Conservation (phyloP, 371 early-diverging fungal genomes). For the Mortierella sp. region DNA sequence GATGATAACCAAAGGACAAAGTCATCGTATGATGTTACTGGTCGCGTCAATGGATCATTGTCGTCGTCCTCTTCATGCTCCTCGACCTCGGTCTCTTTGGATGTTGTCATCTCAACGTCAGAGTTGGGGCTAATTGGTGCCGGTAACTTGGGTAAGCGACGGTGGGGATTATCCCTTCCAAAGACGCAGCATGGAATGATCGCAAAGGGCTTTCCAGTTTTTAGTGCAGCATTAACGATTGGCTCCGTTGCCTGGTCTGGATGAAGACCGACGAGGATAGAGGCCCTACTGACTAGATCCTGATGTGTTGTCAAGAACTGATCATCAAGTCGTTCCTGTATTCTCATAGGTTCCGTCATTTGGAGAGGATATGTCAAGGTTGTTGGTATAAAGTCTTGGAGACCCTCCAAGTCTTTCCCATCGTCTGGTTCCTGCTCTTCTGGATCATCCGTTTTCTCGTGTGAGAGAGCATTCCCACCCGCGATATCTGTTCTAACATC, state of each 20-base stretch:
- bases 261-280: slow-evolving; percentile 65
- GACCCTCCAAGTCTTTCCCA: slow-evolving; percentile 5
- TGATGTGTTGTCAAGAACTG: slow-evolving; percentile 53
- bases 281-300: slow-evolving; percentile 38
- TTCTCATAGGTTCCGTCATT: slow-evolving; percentile 49
- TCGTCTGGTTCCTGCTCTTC: slow-evolving; percentile 32
- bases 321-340: slow-evolving; percentile 58
- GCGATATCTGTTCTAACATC: too few relatives aligned
- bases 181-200: slow-evolving; percentile 74
- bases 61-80: background rate
- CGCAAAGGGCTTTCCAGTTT: slow-evolving; percentile 62
- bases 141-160: slow-evolving; percentile 39
- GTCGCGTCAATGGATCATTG: slow-evolving; percentile 15
- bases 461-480: too few relatives aligned
- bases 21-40: slow-evolving; percentile 49
- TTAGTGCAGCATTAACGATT: slow-evolving; percentile 64
- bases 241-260: slow-evolving; percentile 71
- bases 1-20: slow-evolving; percentile 48
- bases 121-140: background rate
- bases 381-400: slow-evolving; percentile 40
- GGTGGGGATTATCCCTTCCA: slow-evolving; percentile 59
- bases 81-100: background rate
- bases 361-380: slow-evolving; percentile 49
- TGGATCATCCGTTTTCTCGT: background rate
- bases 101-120: too few relatives aligned